Evolutionary conservation across 805 yeast genomes (phyloP), one percentile per base, ranked within the genome.

Genomic region (Ogataea salicorniae): DNA sequence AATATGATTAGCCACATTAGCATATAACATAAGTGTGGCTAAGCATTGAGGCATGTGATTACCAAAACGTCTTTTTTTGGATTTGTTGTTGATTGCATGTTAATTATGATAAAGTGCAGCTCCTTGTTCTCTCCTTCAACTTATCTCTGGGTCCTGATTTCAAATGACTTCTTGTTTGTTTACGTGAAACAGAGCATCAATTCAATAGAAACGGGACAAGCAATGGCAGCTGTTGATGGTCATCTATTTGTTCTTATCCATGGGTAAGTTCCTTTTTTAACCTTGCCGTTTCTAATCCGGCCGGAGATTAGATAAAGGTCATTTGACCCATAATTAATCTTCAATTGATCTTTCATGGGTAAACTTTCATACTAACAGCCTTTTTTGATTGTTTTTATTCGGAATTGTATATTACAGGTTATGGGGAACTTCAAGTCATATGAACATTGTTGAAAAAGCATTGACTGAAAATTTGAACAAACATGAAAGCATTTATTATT

Each of bases 181-280:
- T 11, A 26, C 31, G 6, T 8, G 13, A 26, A 9, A 1, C 31
- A 26, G 31, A 26, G 31, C 31, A 26, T 26, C 8, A 26, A 26
- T 7, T 26, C 6, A 26, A 26, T 26, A 4, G 31, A 26, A 2
- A 26, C 20, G 2, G 18, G 17, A 6, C 29, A n/a, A 37, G 23
- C 3, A 16, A 41, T 11, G 14, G 48, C 51, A 51, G 20, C 37
- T 14, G 46, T 45, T 35, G 53, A 52, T 7, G 66, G 66, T 39
- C 95, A 88, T 63, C 69, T 88, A 42, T 79, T 87, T 47, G 82
- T 87, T 3, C 66, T 87, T 20, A 77, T 84, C 34, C 95, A 88
- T 67, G 96, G 96, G 71, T 76, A 68, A 54, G 76, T 73, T 23
- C 14, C 17, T 15, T 17, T 20, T 15, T 14, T 2, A 3, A 20